These are phyloP conservation scores for Vigna unguiculata DNA, from an alignment of 306 rosid species.

Conservation along the genomic window DNA sequence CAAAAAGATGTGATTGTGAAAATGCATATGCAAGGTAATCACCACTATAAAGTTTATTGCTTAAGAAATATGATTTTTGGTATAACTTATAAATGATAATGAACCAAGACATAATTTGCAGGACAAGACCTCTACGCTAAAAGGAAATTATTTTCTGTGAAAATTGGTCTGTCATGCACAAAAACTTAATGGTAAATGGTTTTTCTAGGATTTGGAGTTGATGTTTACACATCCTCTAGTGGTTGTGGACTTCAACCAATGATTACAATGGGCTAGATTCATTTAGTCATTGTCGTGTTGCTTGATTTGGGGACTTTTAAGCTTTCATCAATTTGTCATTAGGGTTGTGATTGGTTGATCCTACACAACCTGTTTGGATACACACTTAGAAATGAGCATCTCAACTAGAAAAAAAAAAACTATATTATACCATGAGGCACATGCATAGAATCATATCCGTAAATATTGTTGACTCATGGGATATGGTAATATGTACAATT, in stretches of 20 bases:
- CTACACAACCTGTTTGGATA: not conserved
- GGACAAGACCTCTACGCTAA: not conserved
- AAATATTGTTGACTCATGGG: too few relatives aligned
- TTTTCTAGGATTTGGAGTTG: not conserved
- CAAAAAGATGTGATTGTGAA: not conserved
- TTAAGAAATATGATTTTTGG: slow-evolving; percentile 12
- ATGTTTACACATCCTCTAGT: not conserved
- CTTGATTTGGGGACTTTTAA: slow-evolving; percentile 27
- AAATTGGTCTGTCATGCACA: slow-evolving; percentile 19
- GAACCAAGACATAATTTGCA: not conserved
- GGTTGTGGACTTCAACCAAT: slow-evolving; percentile 21
- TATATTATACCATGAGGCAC: too few relatives aligned
- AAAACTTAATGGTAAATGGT: not conserved
- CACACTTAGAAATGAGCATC: too few relatives aligned
- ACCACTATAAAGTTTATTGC: not conserved
- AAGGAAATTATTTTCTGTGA: slow-evolving; percentile 1
- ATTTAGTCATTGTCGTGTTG: slow-evolving; percentile 10
- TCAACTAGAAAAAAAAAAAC: too few relatives aligned
- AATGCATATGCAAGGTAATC: not conserved
- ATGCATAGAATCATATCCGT: too few relatives aligned
- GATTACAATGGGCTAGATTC: slow-evolving; percentile 1
- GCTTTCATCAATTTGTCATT: slow-evolving; percentile 9
- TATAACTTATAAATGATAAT: not conserved
- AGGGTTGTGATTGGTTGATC: slow-evolving; percentile 23
- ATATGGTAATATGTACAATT: too few relatives aligned